phyloP scores from a whole-genome alignment of 2,329 filamentous ascomycete genomes.

The Claviceps sp. region DNA sequence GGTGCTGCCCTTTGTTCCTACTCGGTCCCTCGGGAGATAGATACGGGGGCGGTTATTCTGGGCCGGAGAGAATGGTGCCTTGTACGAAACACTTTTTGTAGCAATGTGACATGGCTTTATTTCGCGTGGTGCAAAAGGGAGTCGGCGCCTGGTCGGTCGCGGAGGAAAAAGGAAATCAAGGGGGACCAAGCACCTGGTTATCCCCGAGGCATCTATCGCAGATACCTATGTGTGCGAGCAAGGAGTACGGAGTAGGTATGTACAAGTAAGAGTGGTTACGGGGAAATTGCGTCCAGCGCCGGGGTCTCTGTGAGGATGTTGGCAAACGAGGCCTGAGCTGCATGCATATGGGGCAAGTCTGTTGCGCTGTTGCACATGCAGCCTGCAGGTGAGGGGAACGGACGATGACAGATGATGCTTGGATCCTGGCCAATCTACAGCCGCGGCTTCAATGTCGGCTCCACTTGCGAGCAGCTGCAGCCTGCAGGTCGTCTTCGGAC shows the following conservation, averaged over 20 bases:
- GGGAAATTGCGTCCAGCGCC: no score
- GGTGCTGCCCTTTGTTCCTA: background rate
- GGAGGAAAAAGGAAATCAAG: background rate
- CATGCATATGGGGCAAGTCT: no score
- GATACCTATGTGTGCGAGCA: background rate
- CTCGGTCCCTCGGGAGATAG: background rate
- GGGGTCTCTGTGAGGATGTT: background rate
- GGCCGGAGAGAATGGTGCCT: background rate
- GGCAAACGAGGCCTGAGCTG: background rate
- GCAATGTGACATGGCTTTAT: background rate
- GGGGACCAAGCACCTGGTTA: background rate
- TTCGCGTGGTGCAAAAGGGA: background rate
- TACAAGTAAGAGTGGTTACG: background rate
- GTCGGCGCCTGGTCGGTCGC: background rate
- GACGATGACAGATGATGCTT: no score
- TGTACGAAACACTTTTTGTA: background rate
- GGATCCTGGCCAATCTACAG: no score
- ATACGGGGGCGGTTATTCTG: background rate
- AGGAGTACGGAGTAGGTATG: background rate
- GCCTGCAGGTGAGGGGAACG: background rate
- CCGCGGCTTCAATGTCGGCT: no score
- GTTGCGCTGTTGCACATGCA: background rate
- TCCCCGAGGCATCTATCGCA: slow-evolving; percentile 2
- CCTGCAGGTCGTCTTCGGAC: no score
- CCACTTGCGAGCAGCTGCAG: no score